Evolutionary conservation across 2,329 filamentous ascomycete genomes (phyloP), one percentile per base, ranked within the genome.

Genomic region (Fusarium torulosum): DNA sequence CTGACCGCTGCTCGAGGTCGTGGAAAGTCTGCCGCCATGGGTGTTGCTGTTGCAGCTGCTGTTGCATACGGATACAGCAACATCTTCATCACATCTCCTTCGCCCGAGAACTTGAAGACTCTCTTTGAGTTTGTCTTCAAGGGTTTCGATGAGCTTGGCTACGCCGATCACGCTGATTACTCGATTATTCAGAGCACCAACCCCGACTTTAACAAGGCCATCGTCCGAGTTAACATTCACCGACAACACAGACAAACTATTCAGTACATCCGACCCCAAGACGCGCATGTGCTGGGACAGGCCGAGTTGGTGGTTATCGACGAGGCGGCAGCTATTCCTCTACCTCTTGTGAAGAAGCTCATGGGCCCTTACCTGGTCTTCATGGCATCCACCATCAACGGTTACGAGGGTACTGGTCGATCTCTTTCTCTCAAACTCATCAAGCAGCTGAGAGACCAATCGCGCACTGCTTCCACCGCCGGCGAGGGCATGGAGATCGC

Each of bases 331-430:
- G 96, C 96, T 3, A 99, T 99, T 66, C 96, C 96, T 14, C 81
- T 99, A 13, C 96, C 96, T 1, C 83, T 98, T 4, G 96, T 99
- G 9, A 87, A 91, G 72, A 97, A 97, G 80, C 85, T 99, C 40
- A 94, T 99, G 88, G 96, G 96, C 0, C 95, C 95, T 15, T 99
- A 99, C 79, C 84, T 99, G 37, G 94, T 98, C 10, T 99, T 99
- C 80, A 98, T 99, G 96, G 94, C 96, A 1, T 99, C 96, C 1
- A 99, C 96, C 3, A 97, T 99, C 81, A 98, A 98, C 76, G 96
- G 96, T 59, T 99, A 99, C 77, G 96, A 99, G 82, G 96, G 96
- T 57, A 99, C 96, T 8, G 96, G 96, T 40, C 89, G 96, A 59
- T 98, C 96, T 1, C 85, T 99, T 7, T 98, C 96, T 1, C 83